A percentile compares a stretch with the other conserved stretches of the same genome.
Conservation (phyloP, 768 basidiomycete genomes). For the Boletales sp. region DNA sequence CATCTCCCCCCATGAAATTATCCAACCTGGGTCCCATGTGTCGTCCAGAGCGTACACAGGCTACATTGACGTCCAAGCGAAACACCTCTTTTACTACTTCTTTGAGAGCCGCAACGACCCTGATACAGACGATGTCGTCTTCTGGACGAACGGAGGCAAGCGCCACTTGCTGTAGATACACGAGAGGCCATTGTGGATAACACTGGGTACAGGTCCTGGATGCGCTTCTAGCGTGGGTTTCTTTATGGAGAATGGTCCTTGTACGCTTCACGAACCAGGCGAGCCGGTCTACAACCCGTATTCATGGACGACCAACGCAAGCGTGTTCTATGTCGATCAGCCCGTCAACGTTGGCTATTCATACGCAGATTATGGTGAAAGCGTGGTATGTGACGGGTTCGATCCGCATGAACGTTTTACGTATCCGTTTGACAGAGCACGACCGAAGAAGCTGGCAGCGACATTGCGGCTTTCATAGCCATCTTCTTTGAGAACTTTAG, state of each 20-base stretch:
- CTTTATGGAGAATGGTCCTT: slow-evolving; percentile 76
- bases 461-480: slow-evolving; percentile 66
- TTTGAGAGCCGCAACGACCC: slow-evolving; percentile 66
- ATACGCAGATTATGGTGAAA: slow-evolving; percentile 41
- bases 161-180: slow-evolving; percentile 12
- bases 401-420: not conserved
- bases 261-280: slow-evolving; percentile 52
- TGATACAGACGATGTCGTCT: slow-evolving; percentile 54
- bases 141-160: slow-evolving; percentile 55
- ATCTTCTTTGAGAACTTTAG: slow-evolving; percentile 75
- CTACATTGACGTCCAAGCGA: slow-evolving; percentile 63
- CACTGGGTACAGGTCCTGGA: slow-evolving; percentile 36
- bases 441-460: slow-evolving; percentile 64
- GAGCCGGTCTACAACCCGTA: slow-evolving; percentile 53
- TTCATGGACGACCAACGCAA: slow-evolving; percentile 66
- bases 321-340: slow-evolving; percentile 45
- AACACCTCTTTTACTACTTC: slow-evolving; percentile 72
- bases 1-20: not conserved
- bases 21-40: not conserved
- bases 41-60: slow-evolving; percentile 54
- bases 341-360: slow-evolving; percentile 47
- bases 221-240: slow-evolving; percentile 60
- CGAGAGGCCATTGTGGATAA: no score
- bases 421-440: slow-evolving; percentile 39
- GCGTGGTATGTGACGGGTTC: slow-evolving; percentile 29